Base-by-base conservation (phyloP, 2,329 filamentous ascomycete genomes). In the Bimuria novae-zelandiae region DNA sequence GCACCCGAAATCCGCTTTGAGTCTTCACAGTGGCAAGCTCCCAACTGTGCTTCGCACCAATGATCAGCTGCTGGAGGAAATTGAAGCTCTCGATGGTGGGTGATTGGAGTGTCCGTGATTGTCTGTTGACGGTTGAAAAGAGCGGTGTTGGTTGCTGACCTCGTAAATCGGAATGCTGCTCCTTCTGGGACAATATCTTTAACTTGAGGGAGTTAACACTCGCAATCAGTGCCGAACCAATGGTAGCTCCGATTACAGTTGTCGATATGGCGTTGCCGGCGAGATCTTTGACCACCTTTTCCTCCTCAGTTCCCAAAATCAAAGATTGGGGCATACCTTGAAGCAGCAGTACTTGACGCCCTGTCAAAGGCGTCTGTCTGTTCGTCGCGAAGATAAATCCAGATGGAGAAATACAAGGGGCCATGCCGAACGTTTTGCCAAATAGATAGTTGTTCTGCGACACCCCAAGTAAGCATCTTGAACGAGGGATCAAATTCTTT, bases 191-290 rank as follows among this genome's bases (percentile, higher is more conserved):
- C n/a, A n/a, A n/a, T n/a, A n/a, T n/a, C n/a, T n/a, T n/a, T n/a
- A n/a, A n/a, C 11, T 25, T 47, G 27, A 67, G 62, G 0, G 57
- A 48, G 41, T 49, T 51, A 14, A 44, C 47, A 56, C 71, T 21
- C 71, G 67, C 27, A 5, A 85, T 79, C 1, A 92, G 69, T 0
- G 84, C 80, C 1, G 84, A 76, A 2, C 90, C 62, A 1, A 89
- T 79, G 0, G 83, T 81, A 1, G 82, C 78, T 3, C 86, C 87
- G 8, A 92, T 84, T 0, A 91, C 87, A 0, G 89, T 88, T 0
- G 84, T 84, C 1, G 83, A 85, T 89, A 93, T 93, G 0, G 89
- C 89, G 67, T 93, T 93, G 0, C 89, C 89, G 2, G 88, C 88
- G 1, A 93, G 75, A 58, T 91, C 84, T 57, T 86, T 84, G 2